A percentile compares a stretch with the other conserved stretches of the same genome.
These are phyloP conservation scores for Aspergillus baeticus DNA, from an alignment of 495 filamentous ascomycete genomes.

Conservation along the genomic window DNA sequence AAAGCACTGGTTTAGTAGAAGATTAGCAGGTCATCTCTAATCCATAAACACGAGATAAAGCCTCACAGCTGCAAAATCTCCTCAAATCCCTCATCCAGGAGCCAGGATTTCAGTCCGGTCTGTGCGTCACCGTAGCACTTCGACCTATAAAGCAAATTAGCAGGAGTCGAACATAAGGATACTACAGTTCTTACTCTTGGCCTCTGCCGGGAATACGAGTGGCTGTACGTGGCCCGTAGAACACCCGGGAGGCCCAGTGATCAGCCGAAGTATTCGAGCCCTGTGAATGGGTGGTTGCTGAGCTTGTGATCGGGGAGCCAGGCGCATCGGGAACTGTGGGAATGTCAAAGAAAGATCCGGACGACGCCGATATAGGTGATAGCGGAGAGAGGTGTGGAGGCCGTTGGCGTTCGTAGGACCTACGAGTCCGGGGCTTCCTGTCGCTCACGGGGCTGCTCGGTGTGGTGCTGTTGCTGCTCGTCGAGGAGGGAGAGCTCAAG, in stretches of 20 bases:
- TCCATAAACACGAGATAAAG: not conserved
- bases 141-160: slow-evolving; percentile 39
- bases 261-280: slow-evolving; percentile 27
- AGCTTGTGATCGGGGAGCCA: slow-evolving; percentile 40
- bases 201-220: slow-evolving; percentile 39
- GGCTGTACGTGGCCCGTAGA: slow-evolving; percentile 34
- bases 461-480: slow-evolving; percentile 29
- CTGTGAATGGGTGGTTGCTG: slow-evolving; percentile 36
- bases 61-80: slow-evolving; percentile 47
- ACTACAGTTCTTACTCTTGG: slow-evolving; percentile 22
- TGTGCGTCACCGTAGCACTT: slow-evolving; percentile 47
- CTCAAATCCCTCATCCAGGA: slow-evolving; percentile 38
- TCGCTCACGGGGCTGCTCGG: slow-evolving; percentile 31
- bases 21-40: not conserved
- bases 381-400: slow-evolving; percentile 30
- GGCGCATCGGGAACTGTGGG: slow-evolving; percentile 44
- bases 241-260: slow-evolving; percentile 56
- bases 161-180: not conserved
- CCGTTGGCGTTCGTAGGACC: slow-evolving; percentile 42
- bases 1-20: slow-evolving; percentile 30
- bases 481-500: slow-evolving; percentile 29
- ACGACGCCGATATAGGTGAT: slow-evolving; percentile 33
- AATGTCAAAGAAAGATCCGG: slow-evolving; percentile 32
- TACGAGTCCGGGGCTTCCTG: slow-evolving; percentile 29
- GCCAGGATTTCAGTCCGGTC: slow-evolving; percentile 32